Evolutionary conservation across 2,329 filamentous ascomycete genomes (phyloP), one percentile per base, ranked within the genome.

Genomic region (Cordyceps pruinosa): DNA sequence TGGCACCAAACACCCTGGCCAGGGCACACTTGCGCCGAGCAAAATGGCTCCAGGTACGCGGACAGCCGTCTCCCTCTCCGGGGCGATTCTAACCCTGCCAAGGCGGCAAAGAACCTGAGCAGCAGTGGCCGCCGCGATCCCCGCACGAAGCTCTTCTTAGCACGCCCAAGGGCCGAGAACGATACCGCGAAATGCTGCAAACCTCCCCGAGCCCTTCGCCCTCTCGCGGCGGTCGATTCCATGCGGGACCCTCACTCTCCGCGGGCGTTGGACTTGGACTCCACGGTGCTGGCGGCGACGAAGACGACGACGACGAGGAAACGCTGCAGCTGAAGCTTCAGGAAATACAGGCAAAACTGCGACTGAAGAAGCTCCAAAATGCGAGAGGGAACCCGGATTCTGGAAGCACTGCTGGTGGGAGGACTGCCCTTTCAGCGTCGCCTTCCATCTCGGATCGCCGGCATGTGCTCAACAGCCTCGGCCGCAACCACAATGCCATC

Each of bases 231-330:
- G n/a, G 48, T n/a, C 61, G 58, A 15, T 34, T 52, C 17, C 19
- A 57, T 10, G 25, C 19, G 5, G 50, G 45, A 15, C 45, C 58
- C 26, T 51, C 32, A 4, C 21, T 30, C 61, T 69, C 70, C 49
- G 66, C 64, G 12, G 68, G 66, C 15, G 66, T 67, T 26, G 67
- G 73, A 50, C 73, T 72, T 5, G 74, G 56, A 28, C 53, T 58
- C 21, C 42, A 48, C 21, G 49, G 77, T 4, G 75, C 74, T 5
- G 79, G 84, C 10, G 84, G 86, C 0, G 87, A 89, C 5, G 88
- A 95, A 7, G 92, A 96, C 64, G 93, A 97, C 70, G 92, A 95
- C 8, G 92, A 96, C 64, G 93, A 97, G 70, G 92, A 97, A 75
- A 95, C 85, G 1, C 74, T 97, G 34, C 84, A 95, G 67, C 75